Conservation (phyloP, 345 rosid genomes). For the Camelina sativa region DNA sequence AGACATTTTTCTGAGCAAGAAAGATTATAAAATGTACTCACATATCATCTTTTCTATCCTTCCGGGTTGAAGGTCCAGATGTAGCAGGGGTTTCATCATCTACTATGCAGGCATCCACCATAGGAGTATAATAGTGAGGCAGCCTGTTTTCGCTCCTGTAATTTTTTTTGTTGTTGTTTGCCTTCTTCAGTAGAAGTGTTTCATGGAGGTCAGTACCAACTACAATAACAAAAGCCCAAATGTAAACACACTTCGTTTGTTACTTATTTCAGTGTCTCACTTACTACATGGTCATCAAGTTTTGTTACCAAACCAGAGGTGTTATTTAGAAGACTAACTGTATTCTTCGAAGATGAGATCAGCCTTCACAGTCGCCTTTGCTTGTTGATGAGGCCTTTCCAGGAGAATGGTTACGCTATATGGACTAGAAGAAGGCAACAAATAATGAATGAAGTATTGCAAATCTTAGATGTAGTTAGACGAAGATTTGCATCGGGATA, state of each 20-base stretch:
- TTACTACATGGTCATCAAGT: constrained; percentile 12
- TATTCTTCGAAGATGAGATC: constrained; percentile 86
- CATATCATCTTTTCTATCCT: constrained; percentile 34
- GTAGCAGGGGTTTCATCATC: constrained; percentile 51
- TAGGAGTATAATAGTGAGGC: constrained; percentile 51
- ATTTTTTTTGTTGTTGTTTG: constrained; percentile 40
- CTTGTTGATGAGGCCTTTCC: constrained; percentile 48
- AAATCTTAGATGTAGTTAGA: constrained; percentile 1
- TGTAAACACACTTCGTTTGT: not conserved
- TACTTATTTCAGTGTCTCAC: not conserved
- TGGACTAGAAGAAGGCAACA: constrained; percentile 62
- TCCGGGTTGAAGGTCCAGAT: constrained; percentile 36
- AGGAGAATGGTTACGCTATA: constrained; percentile 61
- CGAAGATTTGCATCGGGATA: not conserved
- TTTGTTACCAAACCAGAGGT: constrained; percentile 18
- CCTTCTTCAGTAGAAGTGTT: constrained; percentile 56
- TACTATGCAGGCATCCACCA: constrained; percentile 45
- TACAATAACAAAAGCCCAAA: constrained; percentile 37
- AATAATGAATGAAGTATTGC: not conserved
- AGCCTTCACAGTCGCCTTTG: constrained; percentile 76
- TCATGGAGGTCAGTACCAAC: constrained; percentile 87
- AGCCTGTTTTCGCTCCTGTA: constrained; percentile 44
- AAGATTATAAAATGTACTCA: constrained; percentile 15
- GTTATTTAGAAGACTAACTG: constrained; percentile 53
- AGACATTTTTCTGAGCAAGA: not conserved